phyloP scores from a whole-genome alignment of 345 rosid genomes.

The Trapa incisa region DNA sequence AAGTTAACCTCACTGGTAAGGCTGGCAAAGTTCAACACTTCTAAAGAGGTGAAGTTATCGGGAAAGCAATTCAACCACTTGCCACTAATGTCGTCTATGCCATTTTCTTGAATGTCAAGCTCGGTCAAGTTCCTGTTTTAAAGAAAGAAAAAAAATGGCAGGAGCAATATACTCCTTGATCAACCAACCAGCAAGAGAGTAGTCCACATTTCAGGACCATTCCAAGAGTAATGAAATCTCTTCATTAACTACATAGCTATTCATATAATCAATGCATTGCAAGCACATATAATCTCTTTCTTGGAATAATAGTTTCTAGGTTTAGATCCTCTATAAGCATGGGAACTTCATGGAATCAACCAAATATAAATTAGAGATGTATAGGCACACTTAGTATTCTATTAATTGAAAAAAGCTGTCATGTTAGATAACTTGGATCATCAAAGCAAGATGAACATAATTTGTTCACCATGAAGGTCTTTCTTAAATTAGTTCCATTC shows the following conservation, averaged over 20 bases:
- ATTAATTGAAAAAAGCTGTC: not conserved
- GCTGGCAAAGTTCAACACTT: slow-evolving; percentile 44
- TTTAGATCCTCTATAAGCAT: not conserved
- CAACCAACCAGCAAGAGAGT: not conserved
- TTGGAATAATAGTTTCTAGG: not conserved
- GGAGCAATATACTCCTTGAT: not conserved
- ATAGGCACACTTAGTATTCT: not conserved
- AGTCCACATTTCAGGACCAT: not conserved
- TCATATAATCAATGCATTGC: not conserved
- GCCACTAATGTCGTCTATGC: slow-evolving; percentile 41
- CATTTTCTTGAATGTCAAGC: slow-evolving; percentile 61
- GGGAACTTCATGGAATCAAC: not conserved
- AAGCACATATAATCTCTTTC: not conserved
- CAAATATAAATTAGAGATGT: not conserved
- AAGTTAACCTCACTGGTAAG: slow-evolving; percentile 35
- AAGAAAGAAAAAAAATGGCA: slow-evolving; percentile 5
- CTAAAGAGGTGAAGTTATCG: slow-evolving; percentile 41
- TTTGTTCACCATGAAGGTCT: not conserved
- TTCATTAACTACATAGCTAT: not conserved
- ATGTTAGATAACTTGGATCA: not conserved
- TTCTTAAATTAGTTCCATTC: not conserved
- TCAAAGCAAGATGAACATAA: not conserved
- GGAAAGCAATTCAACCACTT: slow-evolving; percentile 60
- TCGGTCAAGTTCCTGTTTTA: slow-evolving; percentile 49
- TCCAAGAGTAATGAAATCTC: not conserved